Evolutionary conservation across 805 yeast species (phyloP).

Genomic region (Sugiyamaella valdiviana): DNA sequence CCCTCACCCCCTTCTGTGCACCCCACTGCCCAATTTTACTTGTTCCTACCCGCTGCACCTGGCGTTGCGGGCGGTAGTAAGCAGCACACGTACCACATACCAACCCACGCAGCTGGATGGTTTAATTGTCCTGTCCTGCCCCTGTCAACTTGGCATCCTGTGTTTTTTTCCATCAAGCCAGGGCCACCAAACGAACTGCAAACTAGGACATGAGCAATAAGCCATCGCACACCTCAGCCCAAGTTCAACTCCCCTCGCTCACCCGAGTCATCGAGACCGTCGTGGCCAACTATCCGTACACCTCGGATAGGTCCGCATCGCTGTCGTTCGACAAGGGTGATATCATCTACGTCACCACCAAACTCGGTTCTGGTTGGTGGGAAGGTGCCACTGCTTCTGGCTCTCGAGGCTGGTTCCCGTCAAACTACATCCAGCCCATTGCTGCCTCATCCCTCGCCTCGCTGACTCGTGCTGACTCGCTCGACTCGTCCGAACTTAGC

Average conservation of each 20-base stretch:
- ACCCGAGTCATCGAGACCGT: conserved; percentile 43
- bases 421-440: conserved; percentile 46
- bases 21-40: neutral
- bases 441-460: neutral
- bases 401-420: conserved; percentile 84
- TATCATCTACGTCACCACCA: conserved; percentile 59
- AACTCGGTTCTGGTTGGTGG: conserved; percentile 75
- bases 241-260: neutral
- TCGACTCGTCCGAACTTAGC: neutral
- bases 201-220: neutral
- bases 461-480: neutral
- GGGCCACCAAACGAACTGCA: too few species aligned
- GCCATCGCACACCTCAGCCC: neutral
- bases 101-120: too few species aligned
- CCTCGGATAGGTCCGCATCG: conserved; percentile 44
- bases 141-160: too few species aligned
- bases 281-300: conserved; percentile 49
- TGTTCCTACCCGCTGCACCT: neutral
- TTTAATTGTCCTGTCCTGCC: too few species aligned
- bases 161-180: too few species aligned
- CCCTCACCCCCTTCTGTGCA: neutral
- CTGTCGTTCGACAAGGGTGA: conserved; percentile 59
- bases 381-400: conserved; percentile 54
- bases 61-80: neutral
- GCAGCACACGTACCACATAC: too few species aligned